Base-by-base conservation (phyloP, 345 rosid species). In the Raphanus raphanistrum region DNA sequence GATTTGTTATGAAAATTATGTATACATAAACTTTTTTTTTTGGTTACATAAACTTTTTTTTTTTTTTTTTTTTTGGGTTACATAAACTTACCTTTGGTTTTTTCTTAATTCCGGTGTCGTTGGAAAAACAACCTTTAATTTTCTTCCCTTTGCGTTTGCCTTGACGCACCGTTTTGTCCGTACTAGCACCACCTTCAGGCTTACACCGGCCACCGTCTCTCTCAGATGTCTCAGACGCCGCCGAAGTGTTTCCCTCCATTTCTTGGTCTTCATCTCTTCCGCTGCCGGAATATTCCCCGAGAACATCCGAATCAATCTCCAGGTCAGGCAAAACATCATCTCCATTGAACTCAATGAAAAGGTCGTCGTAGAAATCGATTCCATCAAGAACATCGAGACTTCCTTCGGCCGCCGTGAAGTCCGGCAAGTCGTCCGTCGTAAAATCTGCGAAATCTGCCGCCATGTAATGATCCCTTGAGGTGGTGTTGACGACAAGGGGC, bases 281-380 rank as follows among this genome's bases (percentile, higher is more conserved):
- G 12, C 87, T 58, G 9, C 79, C 68, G 35, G 93, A 87, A 74
- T 85, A 84, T 26, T 92, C 97, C 0, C 89, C 88, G 6, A 91
- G 85, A 68, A 88, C 77, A 69, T 89, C 97, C 1, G 86, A 80
- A 68, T 84, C 93, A 82, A 89, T 83, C 83, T 92, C 98, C 92
- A 90, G 80, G 63, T 86, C 96, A 2, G 95, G 93, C 31, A 88
- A 68, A 68, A 76, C 76, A 62, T 88, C 94, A 5, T 81, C 90
- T 26, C 83, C 92, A 41, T 86, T 65, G 25, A 91, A 85, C 3
- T 90, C 90, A 63, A 79, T 48, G 28, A 92, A 90, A 81, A 94
- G 84, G 76, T 94, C 92, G 12, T 89, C 97, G 65, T 92, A 92
- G 66, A 90, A 90, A 79, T 90, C 89, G 52, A 92, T 90, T 70